Evolutionary conservation across 2,329 filamentous ascomycete genomes (phyloP), one percentile per base, ranked within the genome.

Genomic region (Emmonsia crescens): DNA sequence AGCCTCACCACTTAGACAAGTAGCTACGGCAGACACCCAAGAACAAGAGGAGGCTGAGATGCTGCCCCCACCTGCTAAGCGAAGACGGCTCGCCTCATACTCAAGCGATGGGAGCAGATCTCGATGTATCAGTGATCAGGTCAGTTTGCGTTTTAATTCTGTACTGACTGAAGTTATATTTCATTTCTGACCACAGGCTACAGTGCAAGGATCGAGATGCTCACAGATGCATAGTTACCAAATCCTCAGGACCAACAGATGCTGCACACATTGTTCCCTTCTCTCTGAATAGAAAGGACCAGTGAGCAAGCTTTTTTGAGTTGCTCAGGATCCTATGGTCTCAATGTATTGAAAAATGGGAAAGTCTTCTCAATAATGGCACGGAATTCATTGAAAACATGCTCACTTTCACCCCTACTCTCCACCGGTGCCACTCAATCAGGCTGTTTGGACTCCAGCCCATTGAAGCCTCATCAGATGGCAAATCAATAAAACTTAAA

Each of bases 351-450:
- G 31, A 27, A 6, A 36, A 42, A 42, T 42, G 21, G 54, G 12
- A 42, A 40, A 24, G 19, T 24, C 21, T n/a, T 19, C 54, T 57
- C 36, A 31, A 57, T 29, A 24, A 29, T 19, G 54, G 54, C 10
- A 57, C 54, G 24, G 54, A 57, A 8, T 24, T 40, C 24, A n/a
- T 57, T 57, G 54, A 57, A 57, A 57, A 42, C 21, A 57, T 57
- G 54, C 54, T 57, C 31, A 21, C 31, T 21, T 57, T 57, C 42
- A 42, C 54, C 12, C 54, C 54, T 36, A 38, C 31, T 8, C 1
- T 57, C n/a, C 54, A 57, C 5, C 5, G 33, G 8, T 27, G 2
- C 9, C 54, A 57, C n/a, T 2, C 54, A 19, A 33, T 14, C 5
- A 33, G 54, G 36, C 21, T 57, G 54, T 40, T 57, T 57, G 54